phyloP scores from a whole-genome alignment of 306 rosid species.

The Sphenostylis stenocarpa region DNA sequence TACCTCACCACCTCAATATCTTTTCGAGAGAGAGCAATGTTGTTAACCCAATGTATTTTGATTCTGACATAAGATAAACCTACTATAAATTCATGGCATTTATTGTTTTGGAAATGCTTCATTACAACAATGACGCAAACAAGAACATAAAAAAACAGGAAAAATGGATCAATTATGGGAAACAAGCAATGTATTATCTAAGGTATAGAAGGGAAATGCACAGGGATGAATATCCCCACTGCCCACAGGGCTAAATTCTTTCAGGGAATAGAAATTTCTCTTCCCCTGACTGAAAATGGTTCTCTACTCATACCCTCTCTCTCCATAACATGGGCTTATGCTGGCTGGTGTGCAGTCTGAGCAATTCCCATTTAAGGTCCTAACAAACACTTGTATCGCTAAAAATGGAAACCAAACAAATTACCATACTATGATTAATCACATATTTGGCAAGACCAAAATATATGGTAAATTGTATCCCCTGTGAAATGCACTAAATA shows the following conservation, averaged over 20 bases:
- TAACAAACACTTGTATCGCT: not conserved
- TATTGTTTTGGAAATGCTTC: too few relatives aligned
- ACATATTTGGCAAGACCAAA: not conserved
- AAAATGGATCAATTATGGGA: not conserved
- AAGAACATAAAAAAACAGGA: not conserved
- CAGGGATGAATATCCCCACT: not conserved
- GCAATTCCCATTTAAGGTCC: not conserved
- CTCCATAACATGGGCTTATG: not conserved
- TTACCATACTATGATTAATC: not conserved
- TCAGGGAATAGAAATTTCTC: not conserved
- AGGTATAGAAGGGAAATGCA: not conserved
- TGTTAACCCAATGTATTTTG: too few relatives aligned
- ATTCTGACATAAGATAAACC: too few relatives aligned
- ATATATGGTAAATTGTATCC: not conserved
- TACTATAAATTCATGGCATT: too few relatives aligned
- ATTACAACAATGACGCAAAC: not conserved
- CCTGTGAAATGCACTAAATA: not conserved
- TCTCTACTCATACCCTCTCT: not conserved
- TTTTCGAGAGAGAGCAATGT: too few relatives aligned
- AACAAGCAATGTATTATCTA: not conserved
- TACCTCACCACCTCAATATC: too few relatives aligned
- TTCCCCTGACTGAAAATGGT: not conserved
- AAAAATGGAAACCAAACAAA: not conserved
- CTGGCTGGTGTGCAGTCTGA: not conserved
- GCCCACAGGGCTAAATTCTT: not conserved